Conservation (phyloP, 495 filamentous ascomycete species). For the Penicillium malachiteum region DNA sequence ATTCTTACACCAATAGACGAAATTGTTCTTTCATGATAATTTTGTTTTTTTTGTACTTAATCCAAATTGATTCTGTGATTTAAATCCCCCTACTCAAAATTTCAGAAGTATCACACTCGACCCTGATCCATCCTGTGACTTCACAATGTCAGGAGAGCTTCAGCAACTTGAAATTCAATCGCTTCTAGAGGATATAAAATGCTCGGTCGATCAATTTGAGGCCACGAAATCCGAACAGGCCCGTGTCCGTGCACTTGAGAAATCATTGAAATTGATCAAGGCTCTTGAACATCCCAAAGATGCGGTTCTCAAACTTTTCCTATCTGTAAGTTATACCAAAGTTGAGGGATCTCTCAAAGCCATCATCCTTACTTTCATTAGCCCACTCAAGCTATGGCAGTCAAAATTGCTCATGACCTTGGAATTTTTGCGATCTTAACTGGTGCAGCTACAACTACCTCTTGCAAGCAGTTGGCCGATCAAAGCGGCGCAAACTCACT, state of each 20-base stretch:
- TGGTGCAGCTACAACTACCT: neutral
- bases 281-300: constrained; percentile 19
- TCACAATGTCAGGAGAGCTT: too few relatives aligned
- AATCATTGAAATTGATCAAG: constrained; percentile 6
- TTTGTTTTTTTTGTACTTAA: too few relatives aligned
- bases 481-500: constrained; percentile 10
- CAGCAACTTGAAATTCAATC: neutral
- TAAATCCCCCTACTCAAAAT: too few relatives aligned
- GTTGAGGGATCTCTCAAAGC: neutral
- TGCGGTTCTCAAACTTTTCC: constrained; percentile 17
- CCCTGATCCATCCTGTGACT: too few relatives aligned
- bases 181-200: neutral
- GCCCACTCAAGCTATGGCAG: constrained; percentile 21
- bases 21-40: too few relatives aligned
- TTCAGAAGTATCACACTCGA: too few relatives aligned
- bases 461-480: constrained; percentile 9
- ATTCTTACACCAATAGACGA: too few relatives aligned
- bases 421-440: constrained; percentile 13
- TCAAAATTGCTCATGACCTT: constrained; percentile 22
- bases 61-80: too few relatives aligned
- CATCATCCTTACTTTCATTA: neutral
- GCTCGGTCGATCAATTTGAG: neutral
- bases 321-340: constrained; percentile 10
- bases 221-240: neutral
- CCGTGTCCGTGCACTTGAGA: constrained; percentile 6